Evolutionary conservation across 2,329 filamentous ascomycete genomes (phyloP).

Genomic region (Penicillium expansum): DNA sequence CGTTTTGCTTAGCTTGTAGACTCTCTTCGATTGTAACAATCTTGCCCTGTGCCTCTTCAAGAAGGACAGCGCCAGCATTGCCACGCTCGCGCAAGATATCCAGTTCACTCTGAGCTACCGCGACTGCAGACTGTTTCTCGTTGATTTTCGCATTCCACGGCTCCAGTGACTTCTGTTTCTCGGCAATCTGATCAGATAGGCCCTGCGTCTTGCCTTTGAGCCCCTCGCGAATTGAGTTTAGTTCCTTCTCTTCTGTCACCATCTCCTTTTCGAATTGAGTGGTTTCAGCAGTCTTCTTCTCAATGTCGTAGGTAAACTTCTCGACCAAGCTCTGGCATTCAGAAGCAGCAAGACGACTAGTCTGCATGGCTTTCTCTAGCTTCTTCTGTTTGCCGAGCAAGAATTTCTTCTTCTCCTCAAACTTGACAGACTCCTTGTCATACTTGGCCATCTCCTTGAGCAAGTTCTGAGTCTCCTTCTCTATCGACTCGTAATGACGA

Average conservation of each 20-base stretch:
- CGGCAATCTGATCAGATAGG: slow-evolving; percentile 86
- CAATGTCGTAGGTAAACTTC: slow-evolving; percentile 74
- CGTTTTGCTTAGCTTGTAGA: slow-evolving; percentile 66
- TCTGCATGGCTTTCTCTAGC: slow-evolving; percentile 79
- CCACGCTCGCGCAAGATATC: slow-evolving; percentile 87
- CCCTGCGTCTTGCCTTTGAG: slow-evolving; percentile 95
- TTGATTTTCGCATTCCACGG: slow-evolving; percentile 98
- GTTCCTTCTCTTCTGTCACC: slow-evolving; percentile 74
- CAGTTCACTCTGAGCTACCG: slow-evolving; percentile 90
- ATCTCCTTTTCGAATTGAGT: slow-evolving; percentile 72
- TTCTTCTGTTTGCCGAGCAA: slow-evolving; percentile 88
- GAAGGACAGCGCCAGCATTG: slow-evolving; percentile 78
- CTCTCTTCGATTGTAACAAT: slow-evolving; percentile 69
- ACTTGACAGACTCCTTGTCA: slow-evolving; percentile 95
- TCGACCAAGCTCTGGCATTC: slow-evolving; percentile 77
- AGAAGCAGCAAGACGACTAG: slow-evolving; percentile 68
- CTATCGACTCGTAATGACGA: slow-evolving; percentile 77
- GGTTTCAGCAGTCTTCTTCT: slow-evolving; percentile 72
- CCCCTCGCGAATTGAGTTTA: slow-evolving; percentile 76
- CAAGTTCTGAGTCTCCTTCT: slow-evolving; percentile 75
- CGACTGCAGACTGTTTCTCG: slow-evolving; percentile 89
- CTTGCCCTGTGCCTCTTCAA: slow-evolving; percentile 80
- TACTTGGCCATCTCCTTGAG: slow-evolving; percentile 87
- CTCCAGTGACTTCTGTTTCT: slow-evolving; percentile 89
- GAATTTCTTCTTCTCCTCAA: slow-evolving; percentile 97